Conservation (phyloP, 306 rosid species). For the Ochetophila trinervis region DNA sequence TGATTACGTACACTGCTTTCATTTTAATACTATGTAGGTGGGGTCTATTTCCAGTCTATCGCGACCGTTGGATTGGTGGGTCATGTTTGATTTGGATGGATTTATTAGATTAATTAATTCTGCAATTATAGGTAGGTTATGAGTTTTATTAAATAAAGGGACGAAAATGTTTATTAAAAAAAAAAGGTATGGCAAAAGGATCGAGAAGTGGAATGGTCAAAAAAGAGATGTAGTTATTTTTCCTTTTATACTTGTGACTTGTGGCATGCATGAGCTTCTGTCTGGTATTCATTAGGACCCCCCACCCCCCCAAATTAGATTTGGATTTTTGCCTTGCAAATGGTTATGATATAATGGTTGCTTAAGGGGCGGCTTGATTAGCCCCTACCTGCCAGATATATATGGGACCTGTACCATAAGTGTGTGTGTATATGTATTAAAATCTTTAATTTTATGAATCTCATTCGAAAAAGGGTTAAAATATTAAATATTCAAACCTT, state of each 20-base stretch:
- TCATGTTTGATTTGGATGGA: slow-evolving; percentile 4
- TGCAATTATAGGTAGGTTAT: neutral
- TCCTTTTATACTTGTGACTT: slow-evolving; percentile 18
- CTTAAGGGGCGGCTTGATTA: too few relatives aligned
- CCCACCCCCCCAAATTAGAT: neutral
- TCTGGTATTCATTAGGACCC: neutral
- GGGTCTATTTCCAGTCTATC: slow-evolving; percentile 9
- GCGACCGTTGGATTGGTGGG: slow-evolving; percentile 18
- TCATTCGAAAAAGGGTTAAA: neutral
- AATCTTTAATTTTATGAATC: neutral
- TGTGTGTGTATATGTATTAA: too few relatives aligned
- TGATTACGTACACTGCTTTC: neutral
- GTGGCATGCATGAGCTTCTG: slow-evolving; percentile 25
- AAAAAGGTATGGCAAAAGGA: too few relatives aligned
- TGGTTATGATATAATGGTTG: too few relatives aligned
- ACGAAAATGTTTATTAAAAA: slow-evolving; percentile 8
- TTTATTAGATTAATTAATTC: neutral
- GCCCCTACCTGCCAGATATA: too few relatives aligned
- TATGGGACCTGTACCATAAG: too few relatives aligned
- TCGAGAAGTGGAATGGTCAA: slow-evolving; percentile 51
- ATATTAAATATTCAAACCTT: neutral
- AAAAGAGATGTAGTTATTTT: slow-evolving; percentile 30
- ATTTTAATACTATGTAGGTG: slow-evolving; percentile 23
- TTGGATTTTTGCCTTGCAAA: neutral
- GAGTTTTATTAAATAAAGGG: neutral